These are phyloP conservation scores for Fraxinus albicans DNA, from an alignment of 305 asterid genomes.

Conservation along the genomic window DNA sequence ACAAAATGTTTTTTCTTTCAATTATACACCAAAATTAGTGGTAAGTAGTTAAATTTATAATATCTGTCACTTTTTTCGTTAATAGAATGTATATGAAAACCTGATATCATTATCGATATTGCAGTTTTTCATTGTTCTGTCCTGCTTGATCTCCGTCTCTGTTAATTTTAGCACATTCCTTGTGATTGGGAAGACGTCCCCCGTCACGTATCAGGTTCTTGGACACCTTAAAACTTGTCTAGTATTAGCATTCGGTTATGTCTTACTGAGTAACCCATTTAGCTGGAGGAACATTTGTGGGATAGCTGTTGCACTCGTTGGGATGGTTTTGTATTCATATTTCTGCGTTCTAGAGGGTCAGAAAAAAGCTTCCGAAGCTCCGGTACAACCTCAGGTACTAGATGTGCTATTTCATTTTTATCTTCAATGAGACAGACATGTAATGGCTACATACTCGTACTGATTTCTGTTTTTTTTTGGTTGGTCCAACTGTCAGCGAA, in stretches of 20 bases:
- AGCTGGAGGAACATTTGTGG: conserved; percentile 54
- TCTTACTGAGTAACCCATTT: conserved; percentile 46
- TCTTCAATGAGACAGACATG: background rate
- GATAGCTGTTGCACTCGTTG: conserved; percentile 43
- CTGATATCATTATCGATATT: conserved; percentile 18
- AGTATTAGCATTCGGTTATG: conserved; percentile 51
- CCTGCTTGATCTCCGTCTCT: conserved; percentile 54
- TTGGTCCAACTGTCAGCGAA: conserved; percentile 17
- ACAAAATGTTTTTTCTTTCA: conserved; percentile 48
- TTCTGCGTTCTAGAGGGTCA: conserved; percentile 36
- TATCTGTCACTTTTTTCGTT: background rate
- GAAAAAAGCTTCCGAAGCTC: conserved; percentile 37
- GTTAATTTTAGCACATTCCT: conserved; percentile 55
- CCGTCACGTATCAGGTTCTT: conserved; percentile 56
- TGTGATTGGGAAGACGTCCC: conserved; percentile 56
- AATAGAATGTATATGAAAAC: background rate
- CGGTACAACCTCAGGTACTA: conserved; percentile 38
- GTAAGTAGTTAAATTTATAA: conserved; percentile 22
- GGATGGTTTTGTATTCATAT: conserved; percentile 55
- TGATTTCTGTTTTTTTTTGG: background rate
- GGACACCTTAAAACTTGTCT: conserved; percentile 58
- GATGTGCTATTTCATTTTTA: background rate
- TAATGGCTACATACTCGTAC: background rate
- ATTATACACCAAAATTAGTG: conserved; percentile 44
- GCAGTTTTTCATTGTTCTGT: conserved; percentile 45